These are phyloP conservation scores for Gonapodya sp. DNA, from an alignment of 192 early-diverging fungal genomes.

Conservation along the genomic window DNA sequence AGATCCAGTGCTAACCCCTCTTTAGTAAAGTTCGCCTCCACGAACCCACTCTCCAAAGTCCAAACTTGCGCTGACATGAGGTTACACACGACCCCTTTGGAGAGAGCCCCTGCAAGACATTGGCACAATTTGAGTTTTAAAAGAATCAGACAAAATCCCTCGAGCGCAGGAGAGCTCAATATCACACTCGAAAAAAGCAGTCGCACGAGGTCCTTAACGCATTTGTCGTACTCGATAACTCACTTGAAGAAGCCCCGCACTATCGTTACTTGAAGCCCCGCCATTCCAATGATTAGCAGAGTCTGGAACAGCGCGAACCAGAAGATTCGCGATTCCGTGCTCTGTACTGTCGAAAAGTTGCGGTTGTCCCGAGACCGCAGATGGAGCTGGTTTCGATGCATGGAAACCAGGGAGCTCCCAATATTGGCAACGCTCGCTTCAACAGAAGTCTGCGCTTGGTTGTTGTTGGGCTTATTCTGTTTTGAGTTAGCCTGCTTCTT, in stretches of 20 bases:
- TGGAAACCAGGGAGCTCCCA: constrained; percentile 50
- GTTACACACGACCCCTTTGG: no score
- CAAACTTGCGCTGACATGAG: no score
- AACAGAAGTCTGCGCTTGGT: constrained; percentile 41
- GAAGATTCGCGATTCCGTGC: constrained; percentile 77
- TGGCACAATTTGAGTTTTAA: no score
- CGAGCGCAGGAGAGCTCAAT: no score
- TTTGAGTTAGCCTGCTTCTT: constrained; percentile 34
- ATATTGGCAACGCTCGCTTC: constrained; percentile 48
- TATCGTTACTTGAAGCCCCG: constrained; percentile 86
- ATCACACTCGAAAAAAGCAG: no score
- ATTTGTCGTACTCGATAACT: background rate
- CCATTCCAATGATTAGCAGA: constrained; percentile 68
- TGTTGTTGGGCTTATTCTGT: constrained; percentile 28
- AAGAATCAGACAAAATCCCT: no score
- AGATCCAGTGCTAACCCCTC: no score
- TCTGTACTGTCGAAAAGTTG: constrained; percentile 80
- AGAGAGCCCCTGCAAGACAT: no score
- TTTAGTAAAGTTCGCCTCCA: no score
- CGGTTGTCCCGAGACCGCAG: constrained; percentile 85
- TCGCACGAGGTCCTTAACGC: background rate
- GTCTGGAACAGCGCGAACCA: constrained; percentile 84
- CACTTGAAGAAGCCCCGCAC: constrained; percentile 79
- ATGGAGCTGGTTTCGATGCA: constrained; percentile 77
- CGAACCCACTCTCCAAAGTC: no score